These are phyloP conservation scores for Apocynum venetum DNA, from an alignment of 257 asterid genomes.

Conservation along the genomic window DNA sequence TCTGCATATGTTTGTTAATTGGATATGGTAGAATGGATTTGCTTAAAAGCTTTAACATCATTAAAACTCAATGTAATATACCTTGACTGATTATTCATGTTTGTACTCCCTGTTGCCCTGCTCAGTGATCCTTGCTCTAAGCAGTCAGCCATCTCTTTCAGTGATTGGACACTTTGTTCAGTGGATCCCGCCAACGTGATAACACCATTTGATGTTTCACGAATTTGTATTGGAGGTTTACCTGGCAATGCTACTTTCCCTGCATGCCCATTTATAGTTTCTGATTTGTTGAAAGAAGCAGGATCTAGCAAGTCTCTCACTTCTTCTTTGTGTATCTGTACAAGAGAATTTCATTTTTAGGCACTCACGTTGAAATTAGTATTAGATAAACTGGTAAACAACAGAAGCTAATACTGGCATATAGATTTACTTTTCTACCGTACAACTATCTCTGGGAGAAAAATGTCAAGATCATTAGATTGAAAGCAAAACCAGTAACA, in stretches of 20 bases:
- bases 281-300: constrained; percentile 47
- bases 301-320: constrained; percentile 88
- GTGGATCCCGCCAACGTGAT: constrained; percentile 98
- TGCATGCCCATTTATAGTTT: constrained; percentile 61
- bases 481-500: neutral
- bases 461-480: neutral
- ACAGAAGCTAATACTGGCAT: neutral
- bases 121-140: constrained; percentile 88
- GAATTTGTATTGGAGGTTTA: constrained; percentile 88
- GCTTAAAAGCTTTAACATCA: neutral
- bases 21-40: neutral
- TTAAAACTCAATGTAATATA: constrained; percentile 22
- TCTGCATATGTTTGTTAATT: neutral
- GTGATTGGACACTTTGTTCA: constrained; percentile 72
- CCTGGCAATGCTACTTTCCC: constrained; percentile 72
- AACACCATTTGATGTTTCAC: constrained; percentile 95
- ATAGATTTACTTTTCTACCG: neutral
- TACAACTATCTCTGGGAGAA: neutral
- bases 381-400: neutral
- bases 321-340: constrained; percentile 97
- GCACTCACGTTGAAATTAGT: neutral
- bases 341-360: constrained; percentile 17
- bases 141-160: constrained; percentile 95
- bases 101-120: constrained; percentile 99
- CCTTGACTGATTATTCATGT: constrained; percentile 98